Base-by-base conservation (phyloP, 371 early-diverging fungal genomes). In the Mucor mucedo region DNA sequence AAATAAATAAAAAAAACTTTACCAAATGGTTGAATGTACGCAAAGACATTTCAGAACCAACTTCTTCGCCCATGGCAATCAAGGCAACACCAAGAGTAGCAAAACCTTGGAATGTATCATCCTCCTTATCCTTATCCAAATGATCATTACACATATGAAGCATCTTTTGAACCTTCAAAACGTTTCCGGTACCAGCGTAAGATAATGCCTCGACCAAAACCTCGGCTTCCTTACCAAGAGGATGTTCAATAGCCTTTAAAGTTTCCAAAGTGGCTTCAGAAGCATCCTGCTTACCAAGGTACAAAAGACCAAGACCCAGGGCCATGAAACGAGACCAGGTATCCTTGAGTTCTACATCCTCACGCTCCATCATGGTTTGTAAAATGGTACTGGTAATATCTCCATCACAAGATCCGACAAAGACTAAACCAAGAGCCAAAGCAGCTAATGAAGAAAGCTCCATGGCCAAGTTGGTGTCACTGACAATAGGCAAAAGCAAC, bases 51-150 rank as follows among this genome's bases (percentile, higher is more conserved):
- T 96, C 97, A 7, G 93, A 76, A 6, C 99, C 99, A 70, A 98
- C 85, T 61, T 95, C 95, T 78, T 98, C 99, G 53, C 97, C 98
- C 90, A 98, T 93, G 13, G 97, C 89, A 71, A 98, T 95, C 78
- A 97, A 68, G 4, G 97, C 95, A 56, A 98, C 91, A 62, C 96
- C 99, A 49, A 98, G 82, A 27, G 95, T 95, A n/a, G 99, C 98
- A 77, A 92, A 95, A 10, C 91, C 93, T 82, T 98, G 97, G 77
- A 91, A 90, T 52, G 84, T 77, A 66, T 91, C 90, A 55, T 91
- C 91, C 35, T 91, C 94, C 61, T 92, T 92, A 59, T 88, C 90
- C 38, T 89, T 77, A 62, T 95, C 95, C 57, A 96, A 78, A 69
- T 97, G 98, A 76, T 97, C 97, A 54, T 92, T 93, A 84, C 97